Evolutionary conservation across 306 rosid genomes (phyloP).

Genomic region (Trifolium pratense): DNA sequence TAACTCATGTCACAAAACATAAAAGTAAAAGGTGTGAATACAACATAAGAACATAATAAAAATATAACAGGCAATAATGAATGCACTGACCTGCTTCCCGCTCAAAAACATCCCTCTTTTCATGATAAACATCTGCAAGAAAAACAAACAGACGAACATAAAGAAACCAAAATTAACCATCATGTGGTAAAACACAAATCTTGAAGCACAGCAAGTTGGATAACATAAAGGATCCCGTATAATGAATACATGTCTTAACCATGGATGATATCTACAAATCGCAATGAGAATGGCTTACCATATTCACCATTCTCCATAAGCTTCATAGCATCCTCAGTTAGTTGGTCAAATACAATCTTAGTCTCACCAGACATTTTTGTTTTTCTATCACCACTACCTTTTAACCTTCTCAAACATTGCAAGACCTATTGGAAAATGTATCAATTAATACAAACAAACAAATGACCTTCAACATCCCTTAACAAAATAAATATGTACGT

Average conservation of each 20-base stretch:
- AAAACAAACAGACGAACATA: not conserved
- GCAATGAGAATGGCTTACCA: conserved; percentile 55
- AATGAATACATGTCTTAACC: conserved; percentile 14
- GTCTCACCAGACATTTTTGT: conserved; percentile 81
- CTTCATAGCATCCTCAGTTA: conserved; percentile 93
- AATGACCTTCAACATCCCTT: conserved; percentile 28
- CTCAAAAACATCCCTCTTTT: conserved; percentile 79
- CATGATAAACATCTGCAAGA: conserved; percentile 85
- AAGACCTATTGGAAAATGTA: conserved; percentile 63
- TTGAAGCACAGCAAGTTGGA: conserved; percentile 23
- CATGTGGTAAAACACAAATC: not conserved
- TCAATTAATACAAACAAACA: conserved; percentile 35
- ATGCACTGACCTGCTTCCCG: conserved; percentile 80
- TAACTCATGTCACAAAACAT: conserved; percentile 15
- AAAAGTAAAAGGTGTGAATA: conserved; percentile 9
- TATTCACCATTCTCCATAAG: conserved; percentile 96
- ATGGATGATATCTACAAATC: conserved; percentile 34
- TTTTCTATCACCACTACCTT: conserved; percentile 79
- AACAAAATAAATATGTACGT: not conserved
- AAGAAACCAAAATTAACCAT: conserved; percentile 35
- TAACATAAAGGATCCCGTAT: conserved; percentile 21
- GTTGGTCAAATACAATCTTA: conserved; percentile 82
- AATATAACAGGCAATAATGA: conserved; percentile 13
- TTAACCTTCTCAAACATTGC: conserved; percentile 93
- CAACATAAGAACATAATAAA: not conserved